A percentile compares a stretch with the other conserved stretches of the same genome.
phyloP scores from a whole-genome alignment of 768 basidiomycete genomes.

The Plicaturopsis crispa region DNA sequence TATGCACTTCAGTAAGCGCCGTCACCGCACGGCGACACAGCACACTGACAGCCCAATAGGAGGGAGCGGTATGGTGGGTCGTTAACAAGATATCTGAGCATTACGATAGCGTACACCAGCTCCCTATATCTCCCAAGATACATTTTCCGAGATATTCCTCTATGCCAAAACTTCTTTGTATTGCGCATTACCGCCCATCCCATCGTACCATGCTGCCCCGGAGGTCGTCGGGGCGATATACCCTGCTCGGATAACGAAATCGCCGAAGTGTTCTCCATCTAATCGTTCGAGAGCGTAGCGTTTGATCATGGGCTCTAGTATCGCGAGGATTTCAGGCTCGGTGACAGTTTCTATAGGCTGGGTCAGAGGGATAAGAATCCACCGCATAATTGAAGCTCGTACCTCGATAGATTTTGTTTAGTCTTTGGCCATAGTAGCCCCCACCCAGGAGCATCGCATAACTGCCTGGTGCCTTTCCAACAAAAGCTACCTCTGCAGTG shows the following conservation, averaged over 20 bases:
- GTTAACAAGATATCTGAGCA: no score
- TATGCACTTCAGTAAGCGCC: no score
- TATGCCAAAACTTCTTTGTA: no score
- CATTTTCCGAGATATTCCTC: no score
- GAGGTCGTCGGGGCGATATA: slow-evolving; percentile 82
- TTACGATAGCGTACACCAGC: no score
- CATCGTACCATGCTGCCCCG: slow-evolving; percentile 83
- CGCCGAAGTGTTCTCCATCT: slow-evolving; percentile 90
- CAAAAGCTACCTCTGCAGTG: slow-evolving; percentile 80
- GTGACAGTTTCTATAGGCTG: slow-evolving; percentile 65
- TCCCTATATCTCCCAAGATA: no score
- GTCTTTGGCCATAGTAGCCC: slow-evolving; percentile 86
- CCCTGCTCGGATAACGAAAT: slow-evolving; percentile 88
- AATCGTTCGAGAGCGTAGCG: slow-evolving; percentile 80
- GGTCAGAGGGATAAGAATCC: slow-evolving; percentile 1
- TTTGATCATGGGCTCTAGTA: slow-evolving; percentile 91
- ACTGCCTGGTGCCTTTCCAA: slow-evolving; percentile 90
- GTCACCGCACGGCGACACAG: no score
- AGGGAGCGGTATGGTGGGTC: no score
- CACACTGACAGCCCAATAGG: no score
- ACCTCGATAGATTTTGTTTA: slow-evolving; percentile 96
- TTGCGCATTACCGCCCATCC: slow-evolving; percentile 71
- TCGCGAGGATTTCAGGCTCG: slow-evolving; percentile 87
- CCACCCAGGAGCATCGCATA: slow-evolving; percentile 96
- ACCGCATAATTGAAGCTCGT: slow-evolving; percentile 6